phyloP scores from a whole-genome alignment of 495 filamentous ascomycete species.

The Penicillium paradoxum region DNA sequence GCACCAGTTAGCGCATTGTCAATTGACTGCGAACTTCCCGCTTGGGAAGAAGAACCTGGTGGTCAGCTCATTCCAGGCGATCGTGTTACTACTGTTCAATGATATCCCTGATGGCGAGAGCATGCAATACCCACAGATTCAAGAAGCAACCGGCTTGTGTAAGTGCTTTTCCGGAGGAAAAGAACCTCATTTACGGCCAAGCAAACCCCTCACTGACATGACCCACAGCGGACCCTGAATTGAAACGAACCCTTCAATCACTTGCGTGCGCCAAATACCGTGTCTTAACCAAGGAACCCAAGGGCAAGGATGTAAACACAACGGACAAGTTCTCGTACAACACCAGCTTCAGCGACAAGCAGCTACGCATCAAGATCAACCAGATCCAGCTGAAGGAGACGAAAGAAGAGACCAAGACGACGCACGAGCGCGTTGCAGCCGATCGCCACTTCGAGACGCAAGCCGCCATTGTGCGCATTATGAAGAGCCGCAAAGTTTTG shows the following conservation, averaged over 20 bases:
- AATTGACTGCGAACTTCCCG: slow-evolving; percentile 71
- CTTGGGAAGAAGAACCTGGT: slow-evolving; percentile 79
- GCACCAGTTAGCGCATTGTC: slow-evolving; percentile 81
- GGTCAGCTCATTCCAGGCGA: slow-evolving; percentile 84
- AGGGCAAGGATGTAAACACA: slow-evolving; percentile 68
- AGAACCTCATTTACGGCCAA: not conserved
- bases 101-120: slow-evolving; percentile 49
- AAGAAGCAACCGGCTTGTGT: slow-evolving; percentile 63
- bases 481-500: slow-evolving; percentile 93
- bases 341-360: slow-evolving; percentile 65
- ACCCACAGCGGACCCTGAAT: slow-evolving; percentile 59
- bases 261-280: slow-evolving; percentile 85
- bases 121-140: slow-evolving; percentile 65
- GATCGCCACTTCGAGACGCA: slow-evolving; percentile 95
- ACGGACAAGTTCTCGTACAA: slow-evolving; percentile 84
- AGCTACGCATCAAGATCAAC: slow-evolving; percentile 96
- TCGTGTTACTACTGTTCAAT: slow-evolving; percentile 92
- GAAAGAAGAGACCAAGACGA: slow-evolving; percentile 82
- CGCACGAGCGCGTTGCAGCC: slow-evolving; percentile 79
- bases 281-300: slow-evolving; percentile 81
- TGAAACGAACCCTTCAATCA: slow-evolving; percentile 87
- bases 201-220: slow-evolving; percentile 19
- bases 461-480: slow-evolving; percentile 92
- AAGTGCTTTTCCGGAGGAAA: slow-evolving; percentile 21
- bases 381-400: slow-evolving; percentile 97